A percentile compares a stretch with the other conserved stretches of the same genome.
phyloP scores from a whole-genome alignment of 1,284 basidiomycete species.

The Neonothopanus nambi region DNA sequence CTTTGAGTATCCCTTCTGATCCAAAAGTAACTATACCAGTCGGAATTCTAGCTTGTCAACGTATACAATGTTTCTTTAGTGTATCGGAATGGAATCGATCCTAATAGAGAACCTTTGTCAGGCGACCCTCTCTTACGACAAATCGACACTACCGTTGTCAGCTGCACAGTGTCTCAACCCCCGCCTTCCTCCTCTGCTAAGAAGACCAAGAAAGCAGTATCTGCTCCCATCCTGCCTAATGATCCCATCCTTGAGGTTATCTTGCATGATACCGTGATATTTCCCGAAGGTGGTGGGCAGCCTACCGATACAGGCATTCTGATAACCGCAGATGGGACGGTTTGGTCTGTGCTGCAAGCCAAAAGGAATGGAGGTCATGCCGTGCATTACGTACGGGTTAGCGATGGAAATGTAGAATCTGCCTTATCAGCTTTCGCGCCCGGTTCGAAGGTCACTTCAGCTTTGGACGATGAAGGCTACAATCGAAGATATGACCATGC shows the following conservation, averaged over 20 bases:
- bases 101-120: conserved; percentile 28
- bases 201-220: conserved; percentile 56
- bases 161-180: conserved; percentile 44
- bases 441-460: conserved; percentile 57
- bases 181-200: conserved; percentile 40
- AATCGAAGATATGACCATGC: conserved; percentile 80
- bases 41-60: conserved; percentile 72
- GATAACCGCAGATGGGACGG: conserved; percentile 38
- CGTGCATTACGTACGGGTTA: conserved; percentile 70
- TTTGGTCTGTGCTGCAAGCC: conserved; percentile 70
- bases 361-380: conserved; percentile 75
- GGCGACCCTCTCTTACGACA: conserved; percentile 66
- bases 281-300: conserved; percentile 89
- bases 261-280: conserved; percentile 82
- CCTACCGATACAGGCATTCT: conserved; percentile 78
- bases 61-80: conserved; percentile 35
- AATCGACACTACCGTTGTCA: conserved; percentile 55
- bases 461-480: conserved; percentile 64
- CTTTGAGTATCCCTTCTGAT: conserved; percentile 53
- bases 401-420: conserved; percentile 39
- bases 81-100: conserved; percentile 12
- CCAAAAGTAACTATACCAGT: conserved; percentile 58
- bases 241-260: conserved; percentile 62
- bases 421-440: conserved; percentile 46
- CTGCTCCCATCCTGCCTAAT: conserved; percentile 42